Evolutionary conservation across 768 basidiomycete species (phyloP), one percentile per base, ranked within the genome.

Genomic region (Serendipita vermifera): DNA sequence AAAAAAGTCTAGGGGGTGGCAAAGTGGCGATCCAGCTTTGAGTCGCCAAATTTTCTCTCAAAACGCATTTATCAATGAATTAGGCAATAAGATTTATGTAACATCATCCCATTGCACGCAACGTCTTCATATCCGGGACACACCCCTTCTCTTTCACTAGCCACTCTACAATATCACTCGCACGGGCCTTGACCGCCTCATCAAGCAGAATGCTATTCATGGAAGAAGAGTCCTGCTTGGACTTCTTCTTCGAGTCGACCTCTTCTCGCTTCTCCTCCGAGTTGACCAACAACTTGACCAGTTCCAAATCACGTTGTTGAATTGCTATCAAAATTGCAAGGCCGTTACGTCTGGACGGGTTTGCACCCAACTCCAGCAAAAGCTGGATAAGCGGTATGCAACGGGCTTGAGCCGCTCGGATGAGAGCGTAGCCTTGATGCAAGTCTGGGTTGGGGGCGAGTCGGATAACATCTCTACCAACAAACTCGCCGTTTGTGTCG

Each of bases 241-340:
- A 38, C 59, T 54, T 62, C 70, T 64, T 31, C 33, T 32, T 29
- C 46, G 27, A 22, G 39, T 40, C 13, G 15, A 7, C 59, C 20
- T 24, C 56, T 22, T 32, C 55, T 17, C 51, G 22, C 3, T 33
- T 54, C 38, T 39, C 57, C 5, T 71, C 67, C 22, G 22, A 27
- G 22, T 90, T 85, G 46, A 96, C 74, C n/a, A 97, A 75, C 67
- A 86, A 65, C 63, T 76, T 80, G 36, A 96, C 82, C 40, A 92
- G 69, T 0, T 65, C 58, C 6, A 92, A 68, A 58, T 89, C 79
- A 59, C 76, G 78, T 61, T 77, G 78, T 36, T 77, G 75, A 53
- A 96, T 85, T 2, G 92, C 92, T 2, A 89, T 76, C 48, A 74
- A 70, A 15, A 96, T 73, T 0, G 90, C 75, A n/a, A 91, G 70